phyloP scores from a whole-genome alignment of 495 filamentous ascomycete genomes.

The Polyplosphaeria fusca region DNA sequence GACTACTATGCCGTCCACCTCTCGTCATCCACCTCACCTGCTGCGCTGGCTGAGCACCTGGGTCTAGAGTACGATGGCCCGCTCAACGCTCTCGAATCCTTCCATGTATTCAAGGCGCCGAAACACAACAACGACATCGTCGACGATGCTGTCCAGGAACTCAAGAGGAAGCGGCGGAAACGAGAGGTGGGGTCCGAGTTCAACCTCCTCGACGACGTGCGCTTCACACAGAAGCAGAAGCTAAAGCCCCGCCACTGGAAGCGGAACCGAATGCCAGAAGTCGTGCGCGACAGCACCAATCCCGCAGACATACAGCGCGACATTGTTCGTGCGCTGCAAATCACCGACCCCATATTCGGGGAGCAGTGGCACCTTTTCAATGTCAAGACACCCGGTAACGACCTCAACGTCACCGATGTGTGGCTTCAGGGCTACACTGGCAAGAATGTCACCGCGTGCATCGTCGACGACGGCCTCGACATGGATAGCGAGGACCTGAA shows the following conservation, averaged over 20 bases:
- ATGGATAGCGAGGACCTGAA: constrained; percentile 95
- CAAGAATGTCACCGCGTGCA: constrained; percentile 80
- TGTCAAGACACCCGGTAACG: constrained; percentile 73
- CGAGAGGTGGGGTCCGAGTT: constrained; percentile 49
- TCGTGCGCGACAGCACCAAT: constrained; percentile 27
- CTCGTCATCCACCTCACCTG: constrained; percentile 59
- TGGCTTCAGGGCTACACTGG: constrained; percentile 94
- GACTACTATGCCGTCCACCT: constrained; percentile 92
- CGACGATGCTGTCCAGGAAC: constrained; percentile 54
- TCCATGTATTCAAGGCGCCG: constrained; percentile 78
- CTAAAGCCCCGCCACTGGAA: constrained; percentile 72
- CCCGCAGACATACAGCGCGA: constrained; percentile 56
- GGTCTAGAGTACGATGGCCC: constrained; percentile 79
- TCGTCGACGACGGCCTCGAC: constrained; percentile 94
- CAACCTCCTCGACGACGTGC: constrained; percentile 68
- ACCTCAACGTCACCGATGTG: constrained; percentile 88
- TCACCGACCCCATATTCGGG: constrained; percentile 83
- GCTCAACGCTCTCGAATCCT: constrained; percentile 73
- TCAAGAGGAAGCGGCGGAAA: constrained; percentile 59
- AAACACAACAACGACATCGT: constrained; percentile 63
- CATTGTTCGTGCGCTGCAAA: constrained; percentile 62
- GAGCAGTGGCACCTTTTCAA: constrained; percentile 98
- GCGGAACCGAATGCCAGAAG: constrained; percentile 54
- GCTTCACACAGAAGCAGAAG: constrained; percentile 79
- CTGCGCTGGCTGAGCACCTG: constrained; percentile 67